Evolutionary conservation across 148 eudicot species (phyloP).

Genomic region (Rhododendron kiyosumense): DNA sequence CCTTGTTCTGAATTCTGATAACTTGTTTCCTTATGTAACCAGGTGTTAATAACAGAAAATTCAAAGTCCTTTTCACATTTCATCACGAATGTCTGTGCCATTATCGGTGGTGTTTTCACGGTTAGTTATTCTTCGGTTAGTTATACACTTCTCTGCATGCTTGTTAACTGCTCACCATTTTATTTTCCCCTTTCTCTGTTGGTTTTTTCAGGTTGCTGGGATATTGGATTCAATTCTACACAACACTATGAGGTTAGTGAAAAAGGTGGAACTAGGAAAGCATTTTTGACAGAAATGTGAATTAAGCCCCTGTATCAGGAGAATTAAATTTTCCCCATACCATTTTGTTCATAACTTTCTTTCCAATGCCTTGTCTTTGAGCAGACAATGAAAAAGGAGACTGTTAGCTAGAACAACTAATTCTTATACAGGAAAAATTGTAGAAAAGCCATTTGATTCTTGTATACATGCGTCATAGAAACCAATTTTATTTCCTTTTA

Average conservation of each 20-base stretch:
- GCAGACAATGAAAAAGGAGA: not conserved
- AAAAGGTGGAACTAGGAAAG: constrained; percentile 89
- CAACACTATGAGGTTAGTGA: constrained; percentile 66
- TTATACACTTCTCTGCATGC: not conserved
- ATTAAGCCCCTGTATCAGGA: constrained; percentile 3
- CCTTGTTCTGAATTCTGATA: not conserved
- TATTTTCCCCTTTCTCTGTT: not conserved
- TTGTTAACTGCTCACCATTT: not conserved
- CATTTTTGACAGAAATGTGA: constrained; percentile 44
- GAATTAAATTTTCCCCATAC: not conserved
- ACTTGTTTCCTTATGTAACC: constrained; percentile 15
- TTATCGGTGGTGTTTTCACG: constrained; percentile 97
- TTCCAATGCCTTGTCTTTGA: not conserved
- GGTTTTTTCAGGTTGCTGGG: constrained; percentile 81
- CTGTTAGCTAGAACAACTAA: not conserved
- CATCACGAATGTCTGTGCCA: constrained; percentile 87
- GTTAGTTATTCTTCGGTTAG: constrained; percentile 28
- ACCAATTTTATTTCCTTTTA: constrained; percentile 1
- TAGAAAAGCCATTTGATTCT: too few relatives aligned
- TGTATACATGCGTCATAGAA: not conserved
- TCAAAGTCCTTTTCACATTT: constrained; percentile 82
- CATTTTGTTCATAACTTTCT: not conserved
- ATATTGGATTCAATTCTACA: constrained; percentile 84
- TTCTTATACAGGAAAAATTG: not conserved
- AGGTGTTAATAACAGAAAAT: constrained; percentile 74